A percentile compares a stretch with the other conserved stretches of the same genome.
These are phyloP conservation scores for Trametes punicea DNA, from an alignment of 768 basidiomycete genomes.

Conservation along the genomic window DNA sequence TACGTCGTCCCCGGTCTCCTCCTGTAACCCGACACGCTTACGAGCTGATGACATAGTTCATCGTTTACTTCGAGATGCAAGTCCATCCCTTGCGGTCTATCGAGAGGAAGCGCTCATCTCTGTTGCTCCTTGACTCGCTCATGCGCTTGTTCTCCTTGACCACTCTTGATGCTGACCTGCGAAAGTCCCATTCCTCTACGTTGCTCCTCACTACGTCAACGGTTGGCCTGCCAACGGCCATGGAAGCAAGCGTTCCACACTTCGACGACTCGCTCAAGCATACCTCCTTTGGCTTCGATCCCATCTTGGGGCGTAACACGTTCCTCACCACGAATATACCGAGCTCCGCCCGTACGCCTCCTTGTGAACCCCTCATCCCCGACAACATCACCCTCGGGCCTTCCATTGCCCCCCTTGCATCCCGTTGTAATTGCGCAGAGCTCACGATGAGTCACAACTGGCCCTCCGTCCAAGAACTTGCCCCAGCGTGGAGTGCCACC, in stretches of 20 bases:
- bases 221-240: too few relatives aligned
- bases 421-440: conserved; percentile 26
- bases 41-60: conserved; percentile 40
- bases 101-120: conserved; percentile 49
- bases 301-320: too few relatives aligned
- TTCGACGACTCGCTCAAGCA: not conserved
- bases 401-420: not conserved
- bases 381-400: not conserved
- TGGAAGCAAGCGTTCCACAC: too few relatives aligned
- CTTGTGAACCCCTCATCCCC: not conserved
- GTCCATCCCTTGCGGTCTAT: conserved; percentile 58
- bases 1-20: conserved; percentile 19
- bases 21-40: not conserved
- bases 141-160: conserved; percentile 58
- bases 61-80: conserved; percentile 70
- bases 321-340: too few relatives aligned
- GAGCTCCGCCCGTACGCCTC: too few relatives aligned
- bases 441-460: conserved; percentile 51
- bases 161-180: conserved; percentile 46
- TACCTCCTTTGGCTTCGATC: too few relatives aligned
- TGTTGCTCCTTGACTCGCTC: conserved; percentile 65
- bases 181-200: not conserved
- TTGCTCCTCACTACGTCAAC: not conserved
- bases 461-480: conserved; percentile 45
- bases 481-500: conserved; percentile 60